phyloP scores from a whole-genome alignment of 148 eudicot species.

The Diospyros kaki region DNA sequence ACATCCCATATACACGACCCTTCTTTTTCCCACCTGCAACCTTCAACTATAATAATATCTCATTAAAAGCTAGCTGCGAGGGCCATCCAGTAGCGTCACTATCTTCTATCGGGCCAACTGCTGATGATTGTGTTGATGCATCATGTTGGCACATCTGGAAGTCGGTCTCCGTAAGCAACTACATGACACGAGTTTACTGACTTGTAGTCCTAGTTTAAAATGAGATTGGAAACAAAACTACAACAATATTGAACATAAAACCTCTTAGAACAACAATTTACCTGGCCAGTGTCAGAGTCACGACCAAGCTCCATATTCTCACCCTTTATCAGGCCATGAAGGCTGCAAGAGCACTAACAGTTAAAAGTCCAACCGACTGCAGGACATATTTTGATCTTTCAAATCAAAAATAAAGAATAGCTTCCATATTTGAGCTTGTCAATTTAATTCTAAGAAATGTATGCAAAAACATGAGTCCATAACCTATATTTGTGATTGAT shows the following conservation, averaged over 20 bases:
- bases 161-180: conserved; percentile 1
- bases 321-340: conserved; percentile 93
- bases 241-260: neutral
- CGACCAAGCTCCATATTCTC: conserved; percentile 99
- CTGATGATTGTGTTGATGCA: too few species aligned
- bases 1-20: too few species aligned
- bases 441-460: neutral
- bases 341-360: conserved; percentile 45
- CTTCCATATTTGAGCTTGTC: neutral
- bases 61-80: too few species aligned
- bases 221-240: neutral
- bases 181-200: neutral
- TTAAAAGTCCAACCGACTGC: neutral
- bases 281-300: conserved; percentile 99
- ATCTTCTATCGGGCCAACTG: too few species aligned
- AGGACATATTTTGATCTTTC: neutral
- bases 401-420: neutral
- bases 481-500: neutral
- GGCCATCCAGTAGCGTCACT: too few species aligned
- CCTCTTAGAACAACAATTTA: conserved; percentile 18
- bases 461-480: neutral
- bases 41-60: too few species aligned
- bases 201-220: neutral
- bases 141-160: too few species aligned
- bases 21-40: too few species aligned